Conservation (phyloP, 805 yeast species). For the Torulaspora gathmanii region DNA sequence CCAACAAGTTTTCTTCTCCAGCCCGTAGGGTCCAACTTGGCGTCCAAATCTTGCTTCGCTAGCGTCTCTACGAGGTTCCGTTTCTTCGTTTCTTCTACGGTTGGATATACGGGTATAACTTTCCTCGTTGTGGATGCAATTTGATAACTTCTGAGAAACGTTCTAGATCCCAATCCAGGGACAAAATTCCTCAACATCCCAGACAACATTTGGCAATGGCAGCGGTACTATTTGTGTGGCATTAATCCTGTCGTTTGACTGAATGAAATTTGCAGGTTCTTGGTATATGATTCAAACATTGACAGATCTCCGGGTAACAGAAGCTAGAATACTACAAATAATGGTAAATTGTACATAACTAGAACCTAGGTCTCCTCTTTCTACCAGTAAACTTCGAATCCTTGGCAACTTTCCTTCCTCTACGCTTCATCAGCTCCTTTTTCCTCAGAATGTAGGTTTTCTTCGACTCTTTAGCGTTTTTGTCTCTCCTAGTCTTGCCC, state of each 20-base stretch:
- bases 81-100: slow-evolving; percentile 16
- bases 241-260: background rate
- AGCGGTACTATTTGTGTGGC: background rate
- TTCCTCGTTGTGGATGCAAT: slow-evolving; percentile 20
- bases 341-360: slow-evolving; percentile 3
- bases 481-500: slow-evolving; percentile 23
- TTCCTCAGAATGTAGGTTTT: slow-evolving; percentile 83
- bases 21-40: slow-evolving; percentile 67
- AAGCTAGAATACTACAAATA: background rate
- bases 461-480: slow-evolving; percentile 57
- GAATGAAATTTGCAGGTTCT: background rate
- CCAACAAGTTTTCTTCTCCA: slow-evolving; percentile 55
- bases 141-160: slow-evolving; percentile 15
- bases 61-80: slow-evolving; percentile 12
- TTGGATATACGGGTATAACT: slow-evolving; percentile 33
- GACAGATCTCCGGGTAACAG: slow-evolving; percentile 1
- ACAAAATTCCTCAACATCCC: slow-evolving; percentile 5
- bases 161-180: background rate
- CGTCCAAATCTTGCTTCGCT: slow-evolving; percentile 42
- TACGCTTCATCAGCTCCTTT: slow-evolving; percentile 86
- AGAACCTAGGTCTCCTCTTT: slow-evolving; percentile 64
- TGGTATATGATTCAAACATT: background rate
- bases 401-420: slow-evolving; percentile 83
- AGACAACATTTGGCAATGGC: background rate
- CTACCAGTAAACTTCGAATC: slow-evolving; percentile 93